A percentile compares a stretch with the other conserved stretches of the same genome.
These are phyloP conservation scores for Citrus medica DNA, from an alignment of 345 rosid genomes.

Conservation along the genomic window DNA sequence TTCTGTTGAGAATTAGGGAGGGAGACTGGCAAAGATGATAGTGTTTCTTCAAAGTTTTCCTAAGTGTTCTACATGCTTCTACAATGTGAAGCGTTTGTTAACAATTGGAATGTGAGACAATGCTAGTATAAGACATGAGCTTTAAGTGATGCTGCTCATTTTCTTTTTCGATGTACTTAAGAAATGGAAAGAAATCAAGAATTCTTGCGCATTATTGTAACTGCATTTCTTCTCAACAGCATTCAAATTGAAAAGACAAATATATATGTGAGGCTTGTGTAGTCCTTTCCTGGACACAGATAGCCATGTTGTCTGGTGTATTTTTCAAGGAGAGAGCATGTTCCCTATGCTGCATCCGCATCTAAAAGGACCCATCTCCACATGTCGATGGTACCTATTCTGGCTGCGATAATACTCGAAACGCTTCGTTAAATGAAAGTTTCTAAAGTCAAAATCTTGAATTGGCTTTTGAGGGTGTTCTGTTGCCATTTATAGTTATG, in stretches of 20 bases:
- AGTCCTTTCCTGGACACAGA: background rate
- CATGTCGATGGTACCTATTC: background rate
- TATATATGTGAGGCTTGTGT: background rate
- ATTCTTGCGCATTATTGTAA: background rate
- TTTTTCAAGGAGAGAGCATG: background rate
- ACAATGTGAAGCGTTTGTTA: background rate
- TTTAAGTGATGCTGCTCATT: background rate
- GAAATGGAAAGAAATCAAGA: background rate
- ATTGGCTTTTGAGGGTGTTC: background rate
- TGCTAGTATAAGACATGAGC: background rate
- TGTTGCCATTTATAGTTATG: background rate
- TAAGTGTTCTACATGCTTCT: background rate
- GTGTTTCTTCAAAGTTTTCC: background rate
- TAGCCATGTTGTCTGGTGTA: background rate
- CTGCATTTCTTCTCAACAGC: background rate
- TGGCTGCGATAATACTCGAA: background rate
- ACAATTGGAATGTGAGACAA: background rate
- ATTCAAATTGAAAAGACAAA: background rate
- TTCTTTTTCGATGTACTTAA: background rate
- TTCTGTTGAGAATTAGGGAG: background rate
- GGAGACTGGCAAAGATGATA: background rate
- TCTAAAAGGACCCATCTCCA: background rate
- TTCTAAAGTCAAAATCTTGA: background rate
- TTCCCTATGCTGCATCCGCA: background rate
- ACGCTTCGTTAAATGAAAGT: background rate